Evolutionary conservation across 2,329 filamentous ascomycete genomes (phyloP).

Genomic region (Taxawa tesnikishii): DNA sequence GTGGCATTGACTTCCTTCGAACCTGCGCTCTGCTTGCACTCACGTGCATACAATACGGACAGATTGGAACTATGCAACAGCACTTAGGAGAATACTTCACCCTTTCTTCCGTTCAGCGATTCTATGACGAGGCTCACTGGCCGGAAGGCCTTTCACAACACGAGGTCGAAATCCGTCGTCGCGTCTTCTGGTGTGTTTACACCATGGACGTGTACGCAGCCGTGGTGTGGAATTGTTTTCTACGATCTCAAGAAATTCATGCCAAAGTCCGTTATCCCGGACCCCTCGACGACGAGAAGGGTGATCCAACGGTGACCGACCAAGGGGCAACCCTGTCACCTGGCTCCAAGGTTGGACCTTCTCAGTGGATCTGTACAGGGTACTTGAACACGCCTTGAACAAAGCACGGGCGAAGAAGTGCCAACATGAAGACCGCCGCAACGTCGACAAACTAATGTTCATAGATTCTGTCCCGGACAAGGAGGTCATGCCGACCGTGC

Average conservation of each 20-base stretch:
- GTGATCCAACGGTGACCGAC: slow-evolving; percentile 17
- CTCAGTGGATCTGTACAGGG: slow-evolving; percentile 42
- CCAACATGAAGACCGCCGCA: slow-evolving; percentile 10
- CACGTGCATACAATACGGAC: slow-evolving; percentile 39
- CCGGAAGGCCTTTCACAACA: slow-evolving; percentile 30
- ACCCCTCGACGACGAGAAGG: slow-evolving; percentile 35
- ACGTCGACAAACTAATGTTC: slow-evolving; percentile 12
- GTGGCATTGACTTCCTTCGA: slow-evolving; percentile 29
- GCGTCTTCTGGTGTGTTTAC: slow-evolving; percentile 46
- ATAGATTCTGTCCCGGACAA: slow-evolving; percentile 14
- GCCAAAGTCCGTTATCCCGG: slow-evolving; percentile 36
- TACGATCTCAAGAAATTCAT: slow-evolving; percentile 33
- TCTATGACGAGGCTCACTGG: slow-evolving; percentile 45
- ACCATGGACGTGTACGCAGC: slow-evolving; percentile 43
- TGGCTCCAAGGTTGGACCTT: slow-evolving; percentile 49
- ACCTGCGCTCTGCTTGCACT: slow-evolving; percentile 38
- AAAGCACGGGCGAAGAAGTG: slow-evolving; percentile 11
- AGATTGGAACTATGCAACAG: slow-evolving; percentile 36
- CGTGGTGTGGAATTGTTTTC: slow-evolving; percentile 38
- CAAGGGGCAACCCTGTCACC: slow-evolving; percentile 10
- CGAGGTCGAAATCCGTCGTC: slow-evolving; percentile 36
- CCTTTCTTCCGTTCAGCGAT: slow-evolving; percentile 33
- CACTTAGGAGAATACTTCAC: slow-evolving; percentile 40
- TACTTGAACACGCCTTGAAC: slow-evolving; percentile 38
- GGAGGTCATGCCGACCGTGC: slow-evolving; percentile 17